Evolutionary conservation across 1,284 basidiomycete species (phyloP).

Genomic region (Thelephora terrestris): DNA sequence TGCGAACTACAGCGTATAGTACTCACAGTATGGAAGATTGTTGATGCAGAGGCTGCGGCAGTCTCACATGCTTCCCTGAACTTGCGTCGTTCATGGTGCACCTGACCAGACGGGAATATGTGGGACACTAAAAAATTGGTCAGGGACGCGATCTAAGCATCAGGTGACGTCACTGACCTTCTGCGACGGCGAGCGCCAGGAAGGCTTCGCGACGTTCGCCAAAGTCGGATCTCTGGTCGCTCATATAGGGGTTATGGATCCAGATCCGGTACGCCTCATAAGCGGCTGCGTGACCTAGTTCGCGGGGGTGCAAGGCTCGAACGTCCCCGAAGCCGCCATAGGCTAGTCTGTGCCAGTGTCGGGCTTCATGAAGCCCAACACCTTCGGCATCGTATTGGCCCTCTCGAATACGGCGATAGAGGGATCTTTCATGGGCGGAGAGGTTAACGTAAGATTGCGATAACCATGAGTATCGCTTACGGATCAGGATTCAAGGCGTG

Average conservation of each 20-base stretch:
- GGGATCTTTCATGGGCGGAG: neutral
- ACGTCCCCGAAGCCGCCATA: conserved; percentile 44
- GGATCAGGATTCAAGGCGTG: conserved; percentile 41
- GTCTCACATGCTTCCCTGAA: conserved; percentile 36
- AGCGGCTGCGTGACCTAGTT: conserved; percentile 53
- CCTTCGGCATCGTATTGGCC: conserved; percentile 25
- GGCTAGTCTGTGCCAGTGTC: conserved; percentile 43
- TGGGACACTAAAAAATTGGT: conserved; percentile 1
- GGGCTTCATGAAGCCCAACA: conserved; percentile 43
- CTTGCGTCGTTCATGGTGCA: conserved; percentile 31
- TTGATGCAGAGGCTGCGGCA: conserved; percentile 46
- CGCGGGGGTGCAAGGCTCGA: conserved; percentile 31
- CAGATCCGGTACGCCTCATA: conserved; percentile 55
- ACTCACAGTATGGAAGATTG: conserved; percentile 27
- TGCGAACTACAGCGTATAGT: too few relatives aligned
- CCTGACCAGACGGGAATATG: conserved; percentile 32
- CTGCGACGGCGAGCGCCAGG: conserved; percentile 46
- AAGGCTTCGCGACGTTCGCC: conserved; percentile 47
- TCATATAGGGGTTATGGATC: conserved; percentile 38
- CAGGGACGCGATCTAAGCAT: conserved; percentile 3
- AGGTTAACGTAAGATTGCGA: conserved; percentile 36
- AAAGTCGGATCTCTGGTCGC: conserved; percentile 36
- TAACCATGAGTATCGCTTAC: conserved; percentile 27
- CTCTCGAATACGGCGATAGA: neutral
- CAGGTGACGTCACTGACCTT: conserved; percentile 30